phyloP scores from a whole-genome alignment of 176 grass and related monocot genomes.

The Triticum monococcum region DNA sequence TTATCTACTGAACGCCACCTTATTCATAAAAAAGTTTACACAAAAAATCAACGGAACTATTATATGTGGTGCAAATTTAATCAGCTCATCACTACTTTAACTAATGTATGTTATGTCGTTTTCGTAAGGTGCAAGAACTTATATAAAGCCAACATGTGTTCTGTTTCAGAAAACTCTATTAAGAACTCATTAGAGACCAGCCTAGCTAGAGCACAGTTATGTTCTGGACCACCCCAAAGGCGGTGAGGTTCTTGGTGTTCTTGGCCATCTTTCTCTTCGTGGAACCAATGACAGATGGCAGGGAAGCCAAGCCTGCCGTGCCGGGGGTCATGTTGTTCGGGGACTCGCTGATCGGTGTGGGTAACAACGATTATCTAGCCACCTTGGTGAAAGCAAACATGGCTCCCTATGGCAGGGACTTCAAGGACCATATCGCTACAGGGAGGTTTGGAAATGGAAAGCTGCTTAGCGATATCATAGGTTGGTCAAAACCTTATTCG shows the following conservation, averaged over 20 bases:
- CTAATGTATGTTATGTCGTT: too few species aligned
- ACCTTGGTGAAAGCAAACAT: conserved; percentile 74
- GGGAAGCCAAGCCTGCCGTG: conserved; percentile 58
- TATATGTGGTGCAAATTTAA: too few species aligned
- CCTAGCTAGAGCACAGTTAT: too few species aligned
- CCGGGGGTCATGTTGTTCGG: conserved; percentile 79
- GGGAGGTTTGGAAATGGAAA: conserved; percentile 94
- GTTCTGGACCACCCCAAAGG: neutral
- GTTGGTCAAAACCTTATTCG: conserved; percentile 23
- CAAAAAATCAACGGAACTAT: too few species aligned
- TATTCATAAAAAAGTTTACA: too few species aligned
- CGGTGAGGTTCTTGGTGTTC: conserved; percentile 12
- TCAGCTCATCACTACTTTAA: too few species aligned
- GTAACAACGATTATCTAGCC: conserved; percentile 80
- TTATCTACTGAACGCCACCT: too few species aligned
- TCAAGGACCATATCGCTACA: conserved; percentile 56
- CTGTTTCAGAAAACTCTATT: too few species aligned
- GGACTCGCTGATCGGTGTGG: conserved; percentile 69
- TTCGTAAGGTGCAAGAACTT: neutral
- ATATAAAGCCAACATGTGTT: neutral
- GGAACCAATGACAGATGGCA: neutral
- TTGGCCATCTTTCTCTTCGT: conserved; percentile 37
- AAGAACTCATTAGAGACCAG: too few species aligned
- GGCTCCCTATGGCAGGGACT: conserved; percentile 82
- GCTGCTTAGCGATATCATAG: conserved; percentile 75